phyloP scores from a whole-genome alignment of 768 basidiomycete species.

The Clitopilus passeckerianus region DNA sequence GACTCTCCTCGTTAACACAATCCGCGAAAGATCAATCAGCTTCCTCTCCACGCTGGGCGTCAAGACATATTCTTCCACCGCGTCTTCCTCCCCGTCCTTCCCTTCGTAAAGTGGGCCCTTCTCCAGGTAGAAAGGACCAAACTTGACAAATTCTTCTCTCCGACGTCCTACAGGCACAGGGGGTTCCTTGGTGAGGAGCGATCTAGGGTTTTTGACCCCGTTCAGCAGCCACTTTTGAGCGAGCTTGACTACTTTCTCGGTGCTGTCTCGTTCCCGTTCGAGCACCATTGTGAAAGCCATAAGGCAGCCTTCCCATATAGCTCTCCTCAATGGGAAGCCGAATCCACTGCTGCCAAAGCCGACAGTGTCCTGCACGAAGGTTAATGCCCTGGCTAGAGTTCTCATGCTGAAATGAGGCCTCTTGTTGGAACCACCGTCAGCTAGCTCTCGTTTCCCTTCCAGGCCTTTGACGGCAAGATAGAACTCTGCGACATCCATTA shows the following conservation, averaged over 20 bases:
- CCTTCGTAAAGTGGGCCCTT: conserved; percentile 50
- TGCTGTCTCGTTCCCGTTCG: conserved; percentile 68
- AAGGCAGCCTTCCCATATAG: conserved; percentile 93
- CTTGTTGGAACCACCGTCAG: conserved; percentile 83
- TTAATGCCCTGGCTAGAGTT: conserved; percentile 85
- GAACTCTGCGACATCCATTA: conserved; percentile 91
- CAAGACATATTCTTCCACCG: conserved; percentile 82
- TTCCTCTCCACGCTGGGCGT: conserved; percentile 95
- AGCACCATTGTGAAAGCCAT: conserved; percentile 99
- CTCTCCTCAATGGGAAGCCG: conserved; percentile 72
- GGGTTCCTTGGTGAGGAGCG: conserved; percentile 71
- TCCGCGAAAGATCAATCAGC: conserved; percentile 90
- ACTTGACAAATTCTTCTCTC: conserved; percentile 62
- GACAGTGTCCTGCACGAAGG: conserved; percentile 82
- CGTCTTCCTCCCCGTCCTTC: conserved; percentile 35
- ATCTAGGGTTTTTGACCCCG: conserved; percentile 74
- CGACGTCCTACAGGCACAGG: conserved; percentile 39
- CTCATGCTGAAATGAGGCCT: conserved; percentile 97
- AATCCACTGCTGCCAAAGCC: conserved; percentile 19
- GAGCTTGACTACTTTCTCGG: conserved; percentile 56
- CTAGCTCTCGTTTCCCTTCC: conserved; percentile 69
- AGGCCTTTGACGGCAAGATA: conserved; percentile 78
- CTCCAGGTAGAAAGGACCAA: conserved; percentile 90
- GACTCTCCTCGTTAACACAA: conserved; percentile 82
- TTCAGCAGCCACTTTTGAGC: conserved; percentile 76